Percentiles rank a stretch among this genome's conserved stretches.
phyloP scores from a whole-genome alignment of 2,329 filamentous ascomycete species.

The Chalaropsis ovoidea region DNA sequence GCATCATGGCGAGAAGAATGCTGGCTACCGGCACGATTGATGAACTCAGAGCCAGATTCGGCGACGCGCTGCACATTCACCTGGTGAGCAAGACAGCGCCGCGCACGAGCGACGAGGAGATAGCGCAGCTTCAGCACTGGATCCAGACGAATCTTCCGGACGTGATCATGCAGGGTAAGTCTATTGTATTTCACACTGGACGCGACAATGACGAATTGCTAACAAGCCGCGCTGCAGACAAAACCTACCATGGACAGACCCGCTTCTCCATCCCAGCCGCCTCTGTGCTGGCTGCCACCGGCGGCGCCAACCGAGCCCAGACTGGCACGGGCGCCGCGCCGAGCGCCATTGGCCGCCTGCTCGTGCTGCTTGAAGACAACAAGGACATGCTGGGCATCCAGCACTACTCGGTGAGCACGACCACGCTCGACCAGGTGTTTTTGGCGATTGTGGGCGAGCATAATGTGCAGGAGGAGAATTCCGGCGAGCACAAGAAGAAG shows the following conservation, averaged over 20 bases:
- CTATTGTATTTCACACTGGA: not conserved
- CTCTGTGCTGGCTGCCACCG: constrained; percentile 29
- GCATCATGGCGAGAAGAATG: constrained; percentile 79
- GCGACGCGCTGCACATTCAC: constrained; percentile 71
- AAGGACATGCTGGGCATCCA: constrained; percentile 61
- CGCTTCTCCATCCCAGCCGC: constrained; percentile 64
- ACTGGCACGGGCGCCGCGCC: not conserved
- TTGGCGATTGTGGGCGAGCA: constrained; percentile 72
- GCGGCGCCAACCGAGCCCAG: not conserved
- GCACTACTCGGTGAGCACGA: constrained; percentile 79
- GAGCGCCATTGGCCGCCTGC: constrained; percentile 56
- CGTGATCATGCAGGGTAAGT: constrained; percentile 50
- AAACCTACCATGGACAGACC: constrained; percentile 75
- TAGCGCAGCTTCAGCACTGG: constrained; percentile 56
- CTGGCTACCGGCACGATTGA: constrained; percentile 71
- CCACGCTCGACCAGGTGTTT: constrained; percentile 85
- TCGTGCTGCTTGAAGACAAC: constrained; percentile 61
- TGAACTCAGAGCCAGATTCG: constrained; percentile 61
- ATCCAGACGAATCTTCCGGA: constrained; percentile 50
- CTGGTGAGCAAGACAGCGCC: constrained; percentile 67
- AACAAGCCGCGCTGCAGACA: constrained; percentile 33
- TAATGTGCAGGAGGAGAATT: constrained; percentile 65
- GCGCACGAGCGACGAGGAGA: constrained; percentile 58
- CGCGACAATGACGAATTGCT: not conserved
- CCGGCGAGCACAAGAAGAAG: constrained; percentile 33